Conservation (phyloP, 2,329 filamentous ascomycete genomes). For the Endoconidiophora polonica region DNA sequence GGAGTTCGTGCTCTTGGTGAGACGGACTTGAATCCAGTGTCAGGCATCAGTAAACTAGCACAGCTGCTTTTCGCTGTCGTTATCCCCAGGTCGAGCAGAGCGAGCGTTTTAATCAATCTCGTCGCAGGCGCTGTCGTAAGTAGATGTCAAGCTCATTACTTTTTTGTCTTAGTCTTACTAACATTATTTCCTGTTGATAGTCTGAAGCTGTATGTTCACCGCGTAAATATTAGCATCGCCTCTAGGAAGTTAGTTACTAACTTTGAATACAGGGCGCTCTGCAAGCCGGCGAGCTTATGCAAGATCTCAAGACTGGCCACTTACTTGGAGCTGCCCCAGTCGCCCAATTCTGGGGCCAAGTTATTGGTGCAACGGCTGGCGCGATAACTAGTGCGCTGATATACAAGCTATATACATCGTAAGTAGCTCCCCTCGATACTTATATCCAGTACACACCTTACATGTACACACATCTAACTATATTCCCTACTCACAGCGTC, state of each 20-base stretch:
- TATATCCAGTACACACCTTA: not conserved
- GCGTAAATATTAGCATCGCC: not conserved
- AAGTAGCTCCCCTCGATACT: conserved; percentile 14
- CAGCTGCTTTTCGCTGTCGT: conserved; percentile 90
- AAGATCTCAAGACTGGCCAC: conserved; percentile 93
- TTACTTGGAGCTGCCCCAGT: conserved; percentile 80
- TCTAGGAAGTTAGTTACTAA: not conserved
- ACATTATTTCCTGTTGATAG: conserved; percentile 15
- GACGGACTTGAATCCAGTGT: conserved; percentile 91
- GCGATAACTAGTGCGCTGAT: conserved; percentile 74
- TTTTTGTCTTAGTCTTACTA: not conserved
- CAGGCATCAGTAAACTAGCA: conserved; percentile 88
- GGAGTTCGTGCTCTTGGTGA: conserved; percentile 54
- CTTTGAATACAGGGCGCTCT: conserved; percentile 44
- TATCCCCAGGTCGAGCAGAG: conserved; percentile 62
- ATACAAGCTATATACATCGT: conserved; percentile 70
- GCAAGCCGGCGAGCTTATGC: conserved; percentile 90
- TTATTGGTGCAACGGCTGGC: conserved; percentile 75
- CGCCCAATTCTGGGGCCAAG: conserved; percentile 91
- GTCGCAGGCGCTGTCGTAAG: conserved; percentile 68
- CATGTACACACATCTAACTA: conserved; percentile 19
- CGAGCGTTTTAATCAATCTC: conserved; percentile 86
- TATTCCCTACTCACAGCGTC: conserved; percentile 32
- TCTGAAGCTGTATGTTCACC: conserved; percentile 24
- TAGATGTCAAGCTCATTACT: conserved; percentile 6